Conservation (phyloP, 2,329 filamentous ascomycete genomes). For the Alternaria metachromatica region DNA sequence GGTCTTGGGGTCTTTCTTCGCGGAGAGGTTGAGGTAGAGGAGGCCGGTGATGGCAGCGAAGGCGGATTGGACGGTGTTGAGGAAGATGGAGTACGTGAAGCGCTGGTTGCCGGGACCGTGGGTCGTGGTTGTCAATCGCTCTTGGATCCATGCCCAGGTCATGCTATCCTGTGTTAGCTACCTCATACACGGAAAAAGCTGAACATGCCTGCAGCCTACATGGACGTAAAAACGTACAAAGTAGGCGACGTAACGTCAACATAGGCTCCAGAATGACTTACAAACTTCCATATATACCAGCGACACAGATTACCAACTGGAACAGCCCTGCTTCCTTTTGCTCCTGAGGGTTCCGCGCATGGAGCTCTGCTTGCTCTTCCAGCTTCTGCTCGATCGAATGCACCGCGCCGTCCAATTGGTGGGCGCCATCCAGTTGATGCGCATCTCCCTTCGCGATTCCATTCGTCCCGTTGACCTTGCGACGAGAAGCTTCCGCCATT, state of each 20-base stretch:
- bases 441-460: conserved; percentile 29
- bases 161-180: conserved; percentile 60
- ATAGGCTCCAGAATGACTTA: conserved; percentile 52
- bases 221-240: not conserved
- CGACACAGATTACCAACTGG: conserved; percentile 85
- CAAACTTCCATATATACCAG: conserved; percentile 97
- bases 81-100: conserved; percentile 92
- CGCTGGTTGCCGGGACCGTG: conserved; percentile 71
- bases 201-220: not conserved
- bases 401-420: conserved; percentile 32
- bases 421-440: conserved; percentile 32
- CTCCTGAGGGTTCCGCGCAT: conserved; percentile 42
- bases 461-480: conserved; percentile 34
- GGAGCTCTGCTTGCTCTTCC: conserved; percentile 39
- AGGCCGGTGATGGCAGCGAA: conserved; percentile 85
- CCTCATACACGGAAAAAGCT: not conserved
- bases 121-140: conserved; percentile 92
- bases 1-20: conserved; percentile 57
- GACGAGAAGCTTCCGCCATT: conserved; percentile 39
- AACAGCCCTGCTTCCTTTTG: conserved; percentile 64
- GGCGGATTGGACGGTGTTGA: conserved; percentile 93
- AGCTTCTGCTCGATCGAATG: conserved; percentile 40
- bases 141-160: conserved; percentile 95
- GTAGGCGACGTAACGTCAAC: not conserved
- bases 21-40: conserved; percentile 74